Evolutionary conservation across 257 asterid species (phyloP), one percentile per base, ranked within the genome.

Genomic region (Cruciata laevipes): DNA sequence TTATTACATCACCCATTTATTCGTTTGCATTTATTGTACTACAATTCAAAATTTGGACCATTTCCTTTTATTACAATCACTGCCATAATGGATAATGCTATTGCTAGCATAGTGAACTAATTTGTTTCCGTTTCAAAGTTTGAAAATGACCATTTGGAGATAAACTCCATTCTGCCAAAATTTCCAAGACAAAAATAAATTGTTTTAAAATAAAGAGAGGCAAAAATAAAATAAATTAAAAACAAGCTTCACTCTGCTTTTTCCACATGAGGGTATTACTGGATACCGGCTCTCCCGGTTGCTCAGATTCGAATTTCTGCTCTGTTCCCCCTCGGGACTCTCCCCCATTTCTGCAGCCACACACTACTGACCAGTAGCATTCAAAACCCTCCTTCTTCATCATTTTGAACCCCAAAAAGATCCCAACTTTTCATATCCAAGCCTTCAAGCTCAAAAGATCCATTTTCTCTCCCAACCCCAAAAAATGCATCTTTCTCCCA

Each of bases 201-300:
- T n/a, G n/a, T n/a, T n/a, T n/a, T n/a, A n/a, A n/a, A n/a, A n/a
- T n/a, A n/a, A n/a, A n/a, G n/a, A n/a, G n/a, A n/a, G n/a, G n/a
- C n/a, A n/a, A n/a, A n/a, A n/a, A n/a, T n/a, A n/a, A n/a, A n/a
- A n/a, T n/a, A n/a, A n/a, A n/a, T n/a, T n/a, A n/a, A n/a, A n/a
- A n/a, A n/a, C n/a, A n/a, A n/a, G n/a, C n/a, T n/a, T n/a, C n/a
- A n/a, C n/a, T 20, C 42, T 66, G 21, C 71, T 82, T 61, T 65
- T 71, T 61, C 59, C 76, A 82, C 81, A 83, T 80, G 86, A 69
- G 7, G 17, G 0, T 24, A 2, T 58, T n/a, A 85, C 95, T 73
- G 66, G 83, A 81, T 67, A 87, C 95, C 82, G 81, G 72, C 62
- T 60, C 56, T 66, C 31, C 78, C 84, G 6, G 86, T 84, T 17